phyloP scores from a whole-genome alignment of 176 grass and related monocot genomes.

The Ensete ventricosum region DNA sequence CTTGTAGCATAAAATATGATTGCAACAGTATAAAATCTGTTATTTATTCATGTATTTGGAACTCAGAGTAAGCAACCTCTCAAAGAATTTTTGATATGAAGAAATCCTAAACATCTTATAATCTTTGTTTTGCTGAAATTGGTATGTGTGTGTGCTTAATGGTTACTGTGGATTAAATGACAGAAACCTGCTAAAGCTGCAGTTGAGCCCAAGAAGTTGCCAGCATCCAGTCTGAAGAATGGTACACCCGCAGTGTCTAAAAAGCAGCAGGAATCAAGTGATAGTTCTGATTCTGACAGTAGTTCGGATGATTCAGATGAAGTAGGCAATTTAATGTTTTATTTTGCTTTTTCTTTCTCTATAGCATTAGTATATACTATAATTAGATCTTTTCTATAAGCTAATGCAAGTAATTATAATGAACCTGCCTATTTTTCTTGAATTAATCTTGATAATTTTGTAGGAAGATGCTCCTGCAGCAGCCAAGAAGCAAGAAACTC shows the following conservation, averaged over 20 bases:
- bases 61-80: no score
- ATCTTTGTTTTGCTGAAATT: no score
- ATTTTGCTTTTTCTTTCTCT: neutral
- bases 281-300: constrained; percentile 12
- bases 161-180: neutral
- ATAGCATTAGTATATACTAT: no score
- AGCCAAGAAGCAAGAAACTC: constrained; percentile 8
- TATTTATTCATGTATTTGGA: no score
- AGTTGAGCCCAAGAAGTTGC: neutral
- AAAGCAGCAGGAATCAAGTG: constrained; percentile 17
- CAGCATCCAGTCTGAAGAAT: constrained; percentile 4
- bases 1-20: neutral
- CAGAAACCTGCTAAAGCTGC: neutral
- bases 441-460: neutral
- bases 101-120: no score
- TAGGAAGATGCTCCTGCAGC: neutral
- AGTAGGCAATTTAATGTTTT: neutral
- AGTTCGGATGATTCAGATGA: constrained; percentile 11
- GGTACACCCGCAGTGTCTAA: neutral
- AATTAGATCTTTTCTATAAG: no score
- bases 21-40: no score
- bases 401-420: no score
- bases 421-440: neutral
- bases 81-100: no score
- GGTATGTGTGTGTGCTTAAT: neutral